Evolutionary conservation across 768 basidiomycete species (phyloP).

Genomic region (Pleurotus tuoliensis): DNA sequence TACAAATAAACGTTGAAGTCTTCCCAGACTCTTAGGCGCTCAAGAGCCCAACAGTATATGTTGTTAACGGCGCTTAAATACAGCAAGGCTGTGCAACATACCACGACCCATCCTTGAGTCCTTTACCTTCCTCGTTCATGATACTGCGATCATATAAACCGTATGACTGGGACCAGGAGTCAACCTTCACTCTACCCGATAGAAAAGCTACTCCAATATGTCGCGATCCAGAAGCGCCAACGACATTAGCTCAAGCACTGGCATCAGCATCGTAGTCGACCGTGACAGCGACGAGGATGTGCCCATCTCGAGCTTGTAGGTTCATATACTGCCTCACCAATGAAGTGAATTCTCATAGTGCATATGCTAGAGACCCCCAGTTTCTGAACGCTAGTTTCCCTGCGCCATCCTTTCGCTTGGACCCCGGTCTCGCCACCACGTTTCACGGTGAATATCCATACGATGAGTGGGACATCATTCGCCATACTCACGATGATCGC

Average conservation of each 20-base stretch:
- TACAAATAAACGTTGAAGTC: neutral
- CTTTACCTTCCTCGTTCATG: neutral
- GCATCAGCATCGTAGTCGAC: slow-evolving; percentile 9
- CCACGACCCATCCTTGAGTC: neutral
- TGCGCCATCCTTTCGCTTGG: neutral
- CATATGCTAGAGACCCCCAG: neutral
- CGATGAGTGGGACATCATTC: too few relatives aligned
- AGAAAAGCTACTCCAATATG: neutral
- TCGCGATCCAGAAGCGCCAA: neutral
- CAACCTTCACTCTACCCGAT: neutral
- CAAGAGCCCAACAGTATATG: too few relatives aligned
- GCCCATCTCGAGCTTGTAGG: neutral
- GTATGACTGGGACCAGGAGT: neutral
- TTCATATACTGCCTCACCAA: too few relatives aligned
- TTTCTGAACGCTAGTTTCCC: neutral
- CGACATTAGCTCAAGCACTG: neutral
- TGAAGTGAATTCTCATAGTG: too few relatives aligned
- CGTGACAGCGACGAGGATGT: slow-evolving; percentile 1
- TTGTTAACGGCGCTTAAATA: neutral
- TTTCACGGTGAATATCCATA: neutral
- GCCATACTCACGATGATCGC: neutral
- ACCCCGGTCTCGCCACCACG: neutral
- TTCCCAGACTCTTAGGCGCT: too few relatives aligned
- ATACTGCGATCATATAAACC: neutral
- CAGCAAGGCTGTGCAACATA: neutral